Evolutionary conservation across 1,139 yeast species (phyloP).

Genomic region (Magnusiomyces paraingens): DNA sequence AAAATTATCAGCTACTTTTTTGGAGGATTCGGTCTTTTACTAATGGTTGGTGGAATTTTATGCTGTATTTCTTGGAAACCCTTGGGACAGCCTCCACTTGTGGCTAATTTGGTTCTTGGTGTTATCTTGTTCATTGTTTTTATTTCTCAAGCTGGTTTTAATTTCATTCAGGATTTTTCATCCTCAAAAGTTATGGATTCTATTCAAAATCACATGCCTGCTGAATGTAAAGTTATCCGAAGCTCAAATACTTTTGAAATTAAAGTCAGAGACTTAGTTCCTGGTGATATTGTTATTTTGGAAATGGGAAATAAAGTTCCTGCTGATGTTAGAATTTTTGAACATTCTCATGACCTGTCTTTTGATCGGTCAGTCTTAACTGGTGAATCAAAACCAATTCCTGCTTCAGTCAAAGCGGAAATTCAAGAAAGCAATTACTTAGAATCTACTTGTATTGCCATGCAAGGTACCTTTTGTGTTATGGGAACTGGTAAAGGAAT

Average conservation of each 20-base stretch:
- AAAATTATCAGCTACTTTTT: constrained; percentile 38
- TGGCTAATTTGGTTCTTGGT: constrained; percentile 41
- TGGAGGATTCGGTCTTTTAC: constrained; percentile 44
- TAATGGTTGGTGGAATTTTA: constrained; percentile 39
- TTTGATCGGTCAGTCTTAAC: constrained; percentile 47
- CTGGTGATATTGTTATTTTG: constrained; percentile 33
- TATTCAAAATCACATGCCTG: constrained; percentile 40
- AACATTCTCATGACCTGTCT: constrained; percentile 35
- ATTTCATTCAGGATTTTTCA: constrained; percentile 44
- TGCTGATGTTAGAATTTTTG: constrained; percentile 40
- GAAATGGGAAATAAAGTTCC: constrained; percentile 43
- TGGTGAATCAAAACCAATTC: constrained; percentile 44
- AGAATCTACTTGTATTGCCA: constrained; percentile 40
- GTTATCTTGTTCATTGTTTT: constrained; percentile 39
- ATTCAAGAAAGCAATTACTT: constrained; percentile 33
- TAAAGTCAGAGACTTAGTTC: constrained; percentile 26
- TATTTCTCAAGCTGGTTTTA: constrained; percentile 41
- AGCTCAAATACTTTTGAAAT: constrained; percentile 31
- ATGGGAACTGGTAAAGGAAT: constrained; percentile 44
- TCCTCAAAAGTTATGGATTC: constrained; percentile 45
- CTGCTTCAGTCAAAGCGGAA: constrained; percentile 34
- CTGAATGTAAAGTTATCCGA: constrained; percentile 38
- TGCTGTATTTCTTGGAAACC: constrained; percentile 45
- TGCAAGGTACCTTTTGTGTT: constrained; percentile 44
- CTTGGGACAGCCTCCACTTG: constrained; percentile 43